phyloP scores from a whole-genome alignment of 371 early-diverging fungal genomes.

The Mucor ambiguus region DNA sequence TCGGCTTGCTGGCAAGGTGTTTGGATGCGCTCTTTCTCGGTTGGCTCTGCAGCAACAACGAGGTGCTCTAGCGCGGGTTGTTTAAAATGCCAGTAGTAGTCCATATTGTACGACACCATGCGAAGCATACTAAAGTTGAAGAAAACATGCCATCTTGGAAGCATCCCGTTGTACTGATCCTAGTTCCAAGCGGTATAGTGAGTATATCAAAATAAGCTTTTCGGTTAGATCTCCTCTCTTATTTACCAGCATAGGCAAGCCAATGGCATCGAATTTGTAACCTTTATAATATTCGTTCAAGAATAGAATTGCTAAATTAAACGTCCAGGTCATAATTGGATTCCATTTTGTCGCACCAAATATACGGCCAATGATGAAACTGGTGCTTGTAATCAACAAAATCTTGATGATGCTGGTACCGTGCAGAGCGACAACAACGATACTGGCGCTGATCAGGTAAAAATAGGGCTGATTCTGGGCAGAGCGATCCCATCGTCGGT shows the following conservation, averaged over 20 bases:
- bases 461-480: slow-evolving; percentile 31
- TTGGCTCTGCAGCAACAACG: slow-evolving; percentile 12
- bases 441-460: slow-evolving; percentile 61
- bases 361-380: slow-evolving; percentile 65
- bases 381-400: slow-evolving; percentile 55
- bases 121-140: slow-evolving; percentile 92
- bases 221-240: not conserved
- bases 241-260: slow-evolving; percentile 40
- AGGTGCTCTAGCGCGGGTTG: slow-evolving; percentile 19
- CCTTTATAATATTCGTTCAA: slow-evolving; percentile 73
- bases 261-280: slow-evolving; percentile 66
- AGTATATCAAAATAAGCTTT: not conserved
- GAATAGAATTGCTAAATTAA: slow-evolving; percentile 76
- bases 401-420: slow-evolving; percentile 74
- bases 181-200: not conserved
- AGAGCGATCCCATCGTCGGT: not conserved
- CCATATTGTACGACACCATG: slow-evolving; percentile 90
- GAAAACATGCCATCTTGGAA: slow-evolving; percentile 84
- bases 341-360: slow-evolving; percentile 55
- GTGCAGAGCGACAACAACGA: slow-evolving; percentile 60
- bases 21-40: slow-evolving; percentile 69
- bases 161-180: slow-evolving; percentile 45
- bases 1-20: slow-evolving; percentile 57
- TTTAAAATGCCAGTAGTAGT: slow-evolving; percentile 80
- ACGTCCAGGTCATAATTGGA: slow-evolving; percentile 79